A percentile compares a stretch with the other conserved stretches of the same genome.
Conservation (phyloP, 179 eudicot species). For the Spinacia oleracea region DNA sequence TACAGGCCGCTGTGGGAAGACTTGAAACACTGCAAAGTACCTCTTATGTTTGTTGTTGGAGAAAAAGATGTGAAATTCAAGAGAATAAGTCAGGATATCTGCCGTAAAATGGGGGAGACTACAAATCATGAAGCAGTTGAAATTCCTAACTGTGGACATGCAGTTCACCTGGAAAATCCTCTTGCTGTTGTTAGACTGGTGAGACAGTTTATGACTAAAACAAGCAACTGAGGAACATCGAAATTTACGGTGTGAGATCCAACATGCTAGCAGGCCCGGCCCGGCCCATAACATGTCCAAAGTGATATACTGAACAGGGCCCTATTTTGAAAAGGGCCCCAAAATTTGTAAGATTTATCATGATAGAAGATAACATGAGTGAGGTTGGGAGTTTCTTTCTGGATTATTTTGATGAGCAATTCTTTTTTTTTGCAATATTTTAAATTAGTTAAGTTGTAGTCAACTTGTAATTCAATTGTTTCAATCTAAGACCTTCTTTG, state of each 20-base stretch:
- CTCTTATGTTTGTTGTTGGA: slow-evolving; percentile 65
- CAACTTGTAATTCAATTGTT: not conserved
- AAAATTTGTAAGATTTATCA: not conserved
- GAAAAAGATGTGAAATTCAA: slow-evolving; percentile 75
- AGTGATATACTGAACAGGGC: too few species aligned
- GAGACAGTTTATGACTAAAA: slow-evolving; percentile 50
- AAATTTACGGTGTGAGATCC: not conserved
- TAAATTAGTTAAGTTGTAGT: not conserved
- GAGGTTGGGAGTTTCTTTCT: not conserved
- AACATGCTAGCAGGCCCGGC: not conserved
- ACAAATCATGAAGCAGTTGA: slow-evolving; percentile 40
- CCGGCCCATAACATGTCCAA: too few species aligned
- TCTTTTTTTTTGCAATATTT: not conserved
- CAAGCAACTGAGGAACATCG: not conserved
- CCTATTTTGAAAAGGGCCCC: too few species aligned
- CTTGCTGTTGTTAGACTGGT: slow-evolving; percentile 57
- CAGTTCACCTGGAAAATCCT: slow-evolving; percentile 92
- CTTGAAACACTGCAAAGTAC: slow-evolving; percentile 56
- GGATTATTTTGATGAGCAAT: not conserved
- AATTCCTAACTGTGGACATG: slow-evolving; percentile 81
- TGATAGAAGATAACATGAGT: not conserved
- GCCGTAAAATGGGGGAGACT: slow-evolving; percentile 32
- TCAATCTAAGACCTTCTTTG: not conserved
- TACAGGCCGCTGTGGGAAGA: slow-evolving; percentile 88
- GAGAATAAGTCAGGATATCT: slow-evolving; percentile 57